These are phyloP conservation scores for Gnomoniopsis smithogilvyi DNA, from an alignment of 2,329 filamentous ascomycete genomes.

Conservation along the genomic window DNA sequence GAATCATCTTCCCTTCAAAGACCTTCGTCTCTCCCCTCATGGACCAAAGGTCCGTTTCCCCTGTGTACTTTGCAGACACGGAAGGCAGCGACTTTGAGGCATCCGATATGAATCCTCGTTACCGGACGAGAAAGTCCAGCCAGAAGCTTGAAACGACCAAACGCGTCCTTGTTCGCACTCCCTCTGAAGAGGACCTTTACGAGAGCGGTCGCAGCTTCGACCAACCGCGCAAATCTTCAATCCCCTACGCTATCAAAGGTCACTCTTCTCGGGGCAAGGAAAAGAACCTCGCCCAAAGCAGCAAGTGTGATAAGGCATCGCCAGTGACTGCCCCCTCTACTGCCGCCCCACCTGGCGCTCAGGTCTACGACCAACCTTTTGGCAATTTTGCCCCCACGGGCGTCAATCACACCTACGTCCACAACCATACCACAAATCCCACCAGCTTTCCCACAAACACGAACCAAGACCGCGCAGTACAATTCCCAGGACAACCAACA, in stretches of 20 bases:
- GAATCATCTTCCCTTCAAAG: not conserved
- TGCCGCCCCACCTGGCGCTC: not conserved
- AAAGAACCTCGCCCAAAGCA: not conserved
- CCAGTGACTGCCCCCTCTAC: not conserved
- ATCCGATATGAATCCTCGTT: not conserved
- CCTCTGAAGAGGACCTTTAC: constrained; percentile 10
- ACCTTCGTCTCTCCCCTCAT: not conserved
- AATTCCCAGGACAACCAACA: constrained; percentile 3
- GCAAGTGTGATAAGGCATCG: not conserved
- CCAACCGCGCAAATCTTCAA: not conserved
- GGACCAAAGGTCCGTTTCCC: not conserved
- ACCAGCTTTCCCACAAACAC: not conserved
- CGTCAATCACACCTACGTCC: constrained; percentile 19
- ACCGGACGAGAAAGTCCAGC: not conserved
- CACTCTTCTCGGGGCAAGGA: not conserved
- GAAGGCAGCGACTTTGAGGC: not conserved
- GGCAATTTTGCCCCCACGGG: constrained; percentile 5
- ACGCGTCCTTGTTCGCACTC: constrained; percentile 5
- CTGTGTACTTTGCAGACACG: not conserved
- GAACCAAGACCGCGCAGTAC: not conserved
- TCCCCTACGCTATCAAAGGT: not conserved
- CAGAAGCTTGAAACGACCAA: not conserved
- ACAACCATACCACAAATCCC: constrained; percentile 13
- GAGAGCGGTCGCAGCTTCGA: not conserved
- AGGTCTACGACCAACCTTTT: constrained; percentile 9